phyloP scores from a whole-genome alignment of 2,329 filamentous ascomycete genomes.

The Pseudogymnoascus sp. region DNA sequence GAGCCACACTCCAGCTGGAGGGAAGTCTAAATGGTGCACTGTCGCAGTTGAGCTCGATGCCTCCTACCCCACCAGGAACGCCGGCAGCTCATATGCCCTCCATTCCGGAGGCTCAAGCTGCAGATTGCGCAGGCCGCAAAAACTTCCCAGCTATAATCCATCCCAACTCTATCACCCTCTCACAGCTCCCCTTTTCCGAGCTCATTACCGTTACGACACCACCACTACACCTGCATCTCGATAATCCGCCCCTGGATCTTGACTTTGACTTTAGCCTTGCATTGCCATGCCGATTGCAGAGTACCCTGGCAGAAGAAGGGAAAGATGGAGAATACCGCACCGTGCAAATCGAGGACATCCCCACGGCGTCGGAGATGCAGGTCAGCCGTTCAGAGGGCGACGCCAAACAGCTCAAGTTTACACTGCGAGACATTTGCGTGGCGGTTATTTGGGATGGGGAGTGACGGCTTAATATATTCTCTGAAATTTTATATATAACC shows the following conservation, averaged over 20 bases:
- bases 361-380: slow-evolving; percentile 12
- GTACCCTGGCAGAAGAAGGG: slow-evolving; percentile 6
- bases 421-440: slow-evolving; percentile 11
- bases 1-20: too few relatives aligned
- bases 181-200: slow-evolving; percentile 12
- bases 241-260: slow-evolving; percentile 7
- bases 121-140: too few relatives aligned
- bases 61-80: slow-evolving; percentile 10
- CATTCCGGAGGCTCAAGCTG: too few relatives aligned
- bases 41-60: too few relatives aligned
- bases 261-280: slow-evolving; percentile 14
- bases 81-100: neutral
- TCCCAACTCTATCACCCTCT: too few relatives aligned
- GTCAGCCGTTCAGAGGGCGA: neutral
- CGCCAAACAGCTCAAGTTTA: slow-evolving; percentile 11
- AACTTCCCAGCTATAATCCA: too few relatives aligned
- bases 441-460: slow-evolving; percentile 12
- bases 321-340: neutral
- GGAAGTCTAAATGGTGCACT: too few relatives aligned
- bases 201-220: slow-evolving; percentile 10
- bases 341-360: slow-evolving; percentile 14
- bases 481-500: neutral
- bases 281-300: slow-evolving; percentile 9
- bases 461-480: neutral
- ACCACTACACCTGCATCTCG: slow-evolving; percentile 10